A percentile compares a stretch with the other conserved stretches of the same genome.
These are phyloP conservation scores for Kwoniella mangroviensis DNA, from an alignment of 768 basidiomycete species.

Conservation along the genomic window DNA sequence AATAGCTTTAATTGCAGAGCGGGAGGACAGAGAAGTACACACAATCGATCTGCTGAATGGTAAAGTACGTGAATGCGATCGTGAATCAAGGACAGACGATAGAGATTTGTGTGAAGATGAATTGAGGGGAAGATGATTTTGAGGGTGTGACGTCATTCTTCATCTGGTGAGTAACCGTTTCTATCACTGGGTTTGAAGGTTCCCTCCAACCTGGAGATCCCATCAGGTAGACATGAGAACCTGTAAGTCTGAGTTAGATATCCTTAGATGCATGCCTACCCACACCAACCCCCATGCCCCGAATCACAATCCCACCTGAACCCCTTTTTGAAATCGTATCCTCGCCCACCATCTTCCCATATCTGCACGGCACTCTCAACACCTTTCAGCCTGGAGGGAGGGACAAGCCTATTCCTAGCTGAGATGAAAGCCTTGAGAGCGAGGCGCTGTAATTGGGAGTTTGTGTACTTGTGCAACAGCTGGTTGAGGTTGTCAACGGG, in stretches of 20 bases:
- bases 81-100: not conserved
- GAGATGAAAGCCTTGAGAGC: conserved; percentile 33
- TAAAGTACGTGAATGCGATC: not conserved
- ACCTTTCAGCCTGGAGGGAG: conserved; percentile 1
- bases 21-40: not conserved
- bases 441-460: conserved; percentile 15
- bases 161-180: no score
- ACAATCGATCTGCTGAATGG: not conserved
- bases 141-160: not conserved
- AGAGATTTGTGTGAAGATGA: not conserved
- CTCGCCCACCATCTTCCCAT: conserved; percentile 34
- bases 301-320: conserved; percentile 27
- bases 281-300: conserved; percentile 13
- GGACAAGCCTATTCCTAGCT: conserved; percentile 22
- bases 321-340: conserved; percentile 24
- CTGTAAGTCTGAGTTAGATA: no score
- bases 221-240: no score
- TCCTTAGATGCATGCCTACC: not conserved
- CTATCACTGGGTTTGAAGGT: no score
- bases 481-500: conserved; percentile 21
- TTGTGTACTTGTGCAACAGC: conserved; percentile 4
- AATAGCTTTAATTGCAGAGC: not conserved
- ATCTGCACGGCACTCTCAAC: conserved; percentile 17
- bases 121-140: not conserved
- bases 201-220: no score